Evolutionary conservation across 2,329 filamentous ascomycete genomes (phyloP).

Genomic region (Calonectria honghensis): DNA sequence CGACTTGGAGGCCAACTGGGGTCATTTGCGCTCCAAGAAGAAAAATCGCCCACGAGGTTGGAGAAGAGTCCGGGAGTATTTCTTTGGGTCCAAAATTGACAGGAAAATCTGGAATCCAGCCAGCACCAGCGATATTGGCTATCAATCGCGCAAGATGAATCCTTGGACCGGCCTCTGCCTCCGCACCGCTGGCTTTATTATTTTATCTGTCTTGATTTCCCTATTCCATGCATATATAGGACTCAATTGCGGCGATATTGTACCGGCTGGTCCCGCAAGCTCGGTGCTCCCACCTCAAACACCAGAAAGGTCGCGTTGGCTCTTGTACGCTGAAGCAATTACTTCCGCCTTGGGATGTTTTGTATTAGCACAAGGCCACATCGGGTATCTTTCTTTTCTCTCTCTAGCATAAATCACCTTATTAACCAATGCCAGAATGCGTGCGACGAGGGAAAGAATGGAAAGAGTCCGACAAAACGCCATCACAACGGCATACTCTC

Average conservation of each 20-base stretch:
- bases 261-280: neutral
- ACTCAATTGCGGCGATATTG: slow-evolving; percentile 24
- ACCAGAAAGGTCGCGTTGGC: neutral
- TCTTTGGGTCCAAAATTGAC: slow-evolving; percentile 49
- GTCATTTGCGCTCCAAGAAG: neutral
- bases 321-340: slow-evolving; percentile 42
- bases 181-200: slow-evolving; percentile 36
- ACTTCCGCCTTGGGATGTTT: slow-evolving; percentile 37
- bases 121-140: slow-evolving; percentile 43
- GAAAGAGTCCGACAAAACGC: slow-evolving; percentile 46
- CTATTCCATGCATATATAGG: slow-evolving; percentile 36
- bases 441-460: slow-evolving; percentile 50
- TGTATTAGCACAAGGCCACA: slow-evolving; percentile 49
- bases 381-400: slow-evolving; percentile 40
- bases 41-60: neutral
- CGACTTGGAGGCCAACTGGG: slow-evolving; percentile 22
- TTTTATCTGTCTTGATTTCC: slow-evolving; percentile 39
- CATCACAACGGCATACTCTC: slow-evolving; percentile 46
- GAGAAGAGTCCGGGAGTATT: neutral
- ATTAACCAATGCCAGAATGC: slow-evolving; percentile 38
- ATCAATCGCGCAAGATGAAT: slow-evolving; percentile 31
- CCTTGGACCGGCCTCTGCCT: slow-evolving; percentile 12
- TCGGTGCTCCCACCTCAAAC: neutral
- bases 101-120: slow-evolving; percentile 47
- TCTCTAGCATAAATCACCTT: neutral